phyloP scores from a whole-genome alignment of 208 protist genomes.

The Porcisia hertigi region DNA sequence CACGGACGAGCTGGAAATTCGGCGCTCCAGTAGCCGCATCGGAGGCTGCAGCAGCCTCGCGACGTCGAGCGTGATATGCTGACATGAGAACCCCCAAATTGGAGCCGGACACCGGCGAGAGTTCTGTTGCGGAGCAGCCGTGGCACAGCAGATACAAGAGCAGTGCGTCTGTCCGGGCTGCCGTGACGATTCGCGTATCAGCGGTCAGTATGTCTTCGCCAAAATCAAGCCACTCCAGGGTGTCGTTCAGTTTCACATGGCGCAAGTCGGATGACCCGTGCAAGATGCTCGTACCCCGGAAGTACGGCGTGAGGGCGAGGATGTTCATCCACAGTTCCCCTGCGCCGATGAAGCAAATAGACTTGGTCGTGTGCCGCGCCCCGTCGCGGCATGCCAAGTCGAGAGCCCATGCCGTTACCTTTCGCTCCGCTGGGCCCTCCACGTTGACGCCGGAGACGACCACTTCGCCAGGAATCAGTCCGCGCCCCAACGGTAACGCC shows the following conservation, averaged over 20 bases:
- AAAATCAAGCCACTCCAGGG: slow-evolving; percentile 77
- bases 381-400: slow-evolving; percentile 78
- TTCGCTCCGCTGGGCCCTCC: slow-evolving; percentile 74
- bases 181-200: slow-evolving; percentile 48
- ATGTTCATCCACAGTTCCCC: slow-evolving; percentile 71
- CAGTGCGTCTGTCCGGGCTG: slow-evolving; percentile 69
- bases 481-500: slow-evolving; percentile 59
- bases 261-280: slow-evolving; percentile 59
- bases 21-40: background rate
- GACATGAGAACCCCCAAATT: slow-evolving; percentile 52
- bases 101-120: slow-evolving; percentile 35
- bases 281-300: slow-evolving; percentile 59
- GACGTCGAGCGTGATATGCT: slow-evolving; percentile 39
- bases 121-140: slow-evolving; percentile 58
- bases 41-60: background rate
- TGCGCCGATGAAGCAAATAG: slow-evolving; percentile 72
- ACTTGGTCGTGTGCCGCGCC: slow-evolving; percentile 53
- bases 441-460: slow-evolving; percentile 69
- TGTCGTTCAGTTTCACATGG: slow-evolving; percentile 51
- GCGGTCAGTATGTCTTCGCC: slow-evolving; percentile 40
- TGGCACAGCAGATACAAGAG: slow-evolving; percentile 68
- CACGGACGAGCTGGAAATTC: slow-evolving; percentile 11
- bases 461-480: slow-evolving; percentile 63
- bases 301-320: slow-evolving; percentile 75
- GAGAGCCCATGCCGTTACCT: slow-evolving; percentile 83